These are phyloP conservation scores for Diaporthe capsici DNA, from an alignment of 2,329 filamentous ascomycete species.

Conservation along the genomic window DNA sequence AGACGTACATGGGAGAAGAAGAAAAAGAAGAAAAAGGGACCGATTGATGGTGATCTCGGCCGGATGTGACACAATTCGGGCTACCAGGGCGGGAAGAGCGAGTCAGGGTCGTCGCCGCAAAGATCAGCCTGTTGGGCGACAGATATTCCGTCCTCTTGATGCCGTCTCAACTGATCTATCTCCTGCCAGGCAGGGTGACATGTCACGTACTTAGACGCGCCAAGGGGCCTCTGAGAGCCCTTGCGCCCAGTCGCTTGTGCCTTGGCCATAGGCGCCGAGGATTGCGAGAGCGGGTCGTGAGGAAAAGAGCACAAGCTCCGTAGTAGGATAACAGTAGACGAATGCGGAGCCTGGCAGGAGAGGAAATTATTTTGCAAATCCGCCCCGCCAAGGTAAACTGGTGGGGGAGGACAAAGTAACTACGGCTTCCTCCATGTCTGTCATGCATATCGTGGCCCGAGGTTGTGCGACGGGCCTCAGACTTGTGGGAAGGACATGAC, in stretches of 20 bases:
- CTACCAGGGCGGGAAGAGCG: neutral
- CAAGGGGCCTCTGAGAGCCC: neutral
- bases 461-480: neutral
- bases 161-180: neutral
- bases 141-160: conserved; percentile 1
- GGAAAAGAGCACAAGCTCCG: neutral
- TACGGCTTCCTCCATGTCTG: neutral
- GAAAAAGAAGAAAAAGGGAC: neutral
- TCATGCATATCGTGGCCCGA: conserved; percentile 3
- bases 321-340: neutral
- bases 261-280: conserved; percentile 22
- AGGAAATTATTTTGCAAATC: conserved; percentile 1
- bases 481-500: too few relatives aligned
- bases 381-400: neutral
- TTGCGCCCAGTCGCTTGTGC: neutral
- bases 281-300: neutral
- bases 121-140: neutral
- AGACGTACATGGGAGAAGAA: too few relatives aligned
- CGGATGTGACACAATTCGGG: conserved; percentile 1
- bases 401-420: neutral
- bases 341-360: conserved; percentile 4
- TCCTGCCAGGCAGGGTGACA: neutral
- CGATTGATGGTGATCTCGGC: conserved; percentile 7
- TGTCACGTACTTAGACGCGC: conserved; percentile 16
- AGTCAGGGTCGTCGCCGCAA: neutral